Evolutionary conservation across 1,284 basidiomycete species (phyloP).

Genomic region (Mycena citricolor): DNA sequence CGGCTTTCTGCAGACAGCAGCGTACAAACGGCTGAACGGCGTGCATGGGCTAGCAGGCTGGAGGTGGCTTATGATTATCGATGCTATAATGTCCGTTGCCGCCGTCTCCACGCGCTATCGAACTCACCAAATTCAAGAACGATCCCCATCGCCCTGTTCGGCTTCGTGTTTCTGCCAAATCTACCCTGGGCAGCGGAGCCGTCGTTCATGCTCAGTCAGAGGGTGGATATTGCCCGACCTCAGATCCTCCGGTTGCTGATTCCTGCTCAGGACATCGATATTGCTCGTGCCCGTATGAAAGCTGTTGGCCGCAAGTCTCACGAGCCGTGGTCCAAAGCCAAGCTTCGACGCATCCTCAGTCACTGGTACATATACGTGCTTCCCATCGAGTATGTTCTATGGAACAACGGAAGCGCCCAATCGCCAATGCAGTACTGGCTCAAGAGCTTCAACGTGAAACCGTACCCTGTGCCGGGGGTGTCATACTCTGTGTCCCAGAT

Average conservation of each 20-base stretch:
- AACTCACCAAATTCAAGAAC: conserved; percentile 6
- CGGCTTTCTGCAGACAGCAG: conserved; percentile 22
- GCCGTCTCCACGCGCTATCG: background rate
- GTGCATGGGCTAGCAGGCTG: conserved; percentile 19
- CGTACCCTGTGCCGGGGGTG: conserved; percentile 21
- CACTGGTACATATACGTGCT: conserved; percentile 22
- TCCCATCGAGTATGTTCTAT: conserved; percentile 23
- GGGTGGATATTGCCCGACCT: background rate
- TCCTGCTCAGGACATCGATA: conserved; percentile 12
- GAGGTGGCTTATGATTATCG: conserved; percentile 24
- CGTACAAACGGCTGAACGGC: conserved; percentile 21
- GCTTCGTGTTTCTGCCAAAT: conserved; percentile 19
- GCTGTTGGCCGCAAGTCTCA: conserved; percentile 19
- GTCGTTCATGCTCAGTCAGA: conserved; percentile 8
- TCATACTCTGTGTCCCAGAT: conserved; percentile 19
- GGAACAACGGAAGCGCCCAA: conserved; percentile 22
- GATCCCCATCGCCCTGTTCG: conserved; percentile 20
- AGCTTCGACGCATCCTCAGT: conserved; percentile 20
- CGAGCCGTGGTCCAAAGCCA: conserved; percentile 18
- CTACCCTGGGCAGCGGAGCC: conserved; percentile 20
- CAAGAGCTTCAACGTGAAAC: conserved; percentile 23
- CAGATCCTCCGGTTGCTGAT: background rate
- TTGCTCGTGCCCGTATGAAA: conserved; percentile 21
- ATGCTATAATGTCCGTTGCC: conserved; percentile 19
- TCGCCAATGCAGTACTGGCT: conserved; percentile 23